These are phyloP conservation scores for Mycosarcoma mackinlayi DNA, from an alignment of 1,284 basidiomycete genomes.

Conservation along the genomic window DNA sequence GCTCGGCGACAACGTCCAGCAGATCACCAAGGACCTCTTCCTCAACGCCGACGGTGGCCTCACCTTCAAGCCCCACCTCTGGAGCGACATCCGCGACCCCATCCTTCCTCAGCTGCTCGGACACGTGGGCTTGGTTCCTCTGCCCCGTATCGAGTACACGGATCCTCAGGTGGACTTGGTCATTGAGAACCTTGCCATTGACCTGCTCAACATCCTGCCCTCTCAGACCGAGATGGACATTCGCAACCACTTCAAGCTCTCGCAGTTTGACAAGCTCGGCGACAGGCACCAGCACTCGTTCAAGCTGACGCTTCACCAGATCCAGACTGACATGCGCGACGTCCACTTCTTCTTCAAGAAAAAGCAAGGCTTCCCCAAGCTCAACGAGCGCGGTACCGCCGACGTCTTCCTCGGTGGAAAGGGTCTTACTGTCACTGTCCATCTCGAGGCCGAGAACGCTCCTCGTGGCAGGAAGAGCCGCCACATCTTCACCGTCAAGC, in stretches of 20 bases:
- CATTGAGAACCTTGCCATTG: conserved; percentile 90
- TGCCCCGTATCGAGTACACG: conserved; percentile 70
- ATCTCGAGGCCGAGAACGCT: conserved; percentile 75
- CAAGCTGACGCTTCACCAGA: conserved; percentile 73
- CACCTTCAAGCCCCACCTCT: conserved; percentile 86
- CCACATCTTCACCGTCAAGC: conserved; percentile 81
- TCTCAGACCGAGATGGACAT: conserved; percentile 82
- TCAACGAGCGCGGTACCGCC: conserved; percentile 88
- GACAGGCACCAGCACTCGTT: conserved; percentile 59
- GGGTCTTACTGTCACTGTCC: conserved; percentile 73
- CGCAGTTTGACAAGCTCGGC: conserved; percentile 53
- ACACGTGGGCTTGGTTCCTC: conserved; percentile 81
- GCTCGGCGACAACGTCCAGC: conserved; percentile 84
- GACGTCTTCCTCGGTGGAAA: conserved; percentile 87
- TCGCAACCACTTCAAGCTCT: conserved; percentile 84
- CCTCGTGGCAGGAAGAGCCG: conserved; percentile 58
- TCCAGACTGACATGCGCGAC: conserved; percentile 93
- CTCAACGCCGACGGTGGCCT: conserved; percentile 72
- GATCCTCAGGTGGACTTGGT: conserved; percentile 74
- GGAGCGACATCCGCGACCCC: conserved; percentile 83
- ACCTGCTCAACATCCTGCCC: conserved; percentile 75
- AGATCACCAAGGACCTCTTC: conserved; percentile 82
- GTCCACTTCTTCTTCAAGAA: conserved; percentile 79
- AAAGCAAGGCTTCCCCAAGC: conserved; percentile 77
- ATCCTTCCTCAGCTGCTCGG: conserved; percentile 84